Evolutionary conservation across 202 grass and related monocot genomes (phyloP), one percentile per base, ranked within the genome.

Genomic region (Elaeis oleifera): DNA sequence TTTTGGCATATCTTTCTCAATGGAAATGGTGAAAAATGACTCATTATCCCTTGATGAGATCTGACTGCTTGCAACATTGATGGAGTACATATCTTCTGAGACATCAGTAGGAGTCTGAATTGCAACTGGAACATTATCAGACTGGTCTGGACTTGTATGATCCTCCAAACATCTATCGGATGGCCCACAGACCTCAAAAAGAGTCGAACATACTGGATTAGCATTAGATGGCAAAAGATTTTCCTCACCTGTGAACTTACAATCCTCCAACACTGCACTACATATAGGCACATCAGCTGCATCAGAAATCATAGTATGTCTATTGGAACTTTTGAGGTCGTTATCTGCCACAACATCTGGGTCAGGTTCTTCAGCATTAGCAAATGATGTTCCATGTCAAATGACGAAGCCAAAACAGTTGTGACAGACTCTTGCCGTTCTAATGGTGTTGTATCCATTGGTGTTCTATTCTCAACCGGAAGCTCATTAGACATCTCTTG

Each of bases 91-190:
- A 28, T 20, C 5, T 28, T 60, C 68, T 28, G 56, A 48, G 27
- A 26, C 49, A 60, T 71, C 68, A 16, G 59, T 60, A 20, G 23
- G 56, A 15, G 23, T 25, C 56, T 71, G 44, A 60, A 29, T 50
- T 23, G 23, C 16, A 60, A 18, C 1, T 23, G 23, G 7, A 60
- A 14, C 1, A 18, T 18, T 48, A 56, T 56, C 20, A 44, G 53
- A 51, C 23, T 52, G 57, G 51, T 71, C 13, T 60, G 16, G 27
- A 19, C 39, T 25, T 71, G 29, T 16, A 49, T 71, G 9, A 51
- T 50, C 49, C 49, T 60, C 39, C 56, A 71, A 4, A 51, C 49
- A 28, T 24, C 18, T 49, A 60, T 60, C 15, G 5, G 15, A 51
- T 71, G 23, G 36, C 52, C 52, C 36, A 44, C 9, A 28, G 16